A percentile compares a stretch with the other conserved stretches of the same genome.
These are phyloP conservation scores for Haplosporangium sp. DNA, from an alignment of 371 early-diverging fungal genomes.

Conservation along the genomic window DNA sequence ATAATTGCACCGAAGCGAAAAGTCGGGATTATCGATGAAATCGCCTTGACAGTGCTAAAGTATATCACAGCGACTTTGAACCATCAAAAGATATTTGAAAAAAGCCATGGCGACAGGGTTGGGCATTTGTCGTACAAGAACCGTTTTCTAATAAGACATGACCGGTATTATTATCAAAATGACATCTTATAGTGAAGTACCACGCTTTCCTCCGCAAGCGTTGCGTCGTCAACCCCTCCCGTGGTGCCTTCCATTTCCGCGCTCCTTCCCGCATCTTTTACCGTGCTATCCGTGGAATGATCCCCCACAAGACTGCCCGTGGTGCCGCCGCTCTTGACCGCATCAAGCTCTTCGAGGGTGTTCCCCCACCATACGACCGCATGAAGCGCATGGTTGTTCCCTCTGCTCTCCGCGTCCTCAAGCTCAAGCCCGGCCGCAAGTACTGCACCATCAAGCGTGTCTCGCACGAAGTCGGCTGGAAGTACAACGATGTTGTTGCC, in stretches of 20 bases:
- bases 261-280: constrained; percentile 99
- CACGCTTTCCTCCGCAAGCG: constrained; percentile 99
- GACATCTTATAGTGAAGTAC: constrained; percentile 84
- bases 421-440: constrained; percentile 97
- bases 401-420: constrained; percentile 96
- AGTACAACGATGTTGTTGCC: constrained; percentile 96
- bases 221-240: constrained; percentile 97
- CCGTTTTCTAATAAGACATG: too few relatives aligned
- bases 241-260: constrained; percentile 99
- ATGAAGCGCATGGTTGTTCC: constrained; percentile 98
- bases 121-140: neutral
- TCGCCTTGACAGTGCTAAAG: too few relatives aligned
- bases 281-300: constrained; percentile 98
- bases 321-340: constrained; percentile 98
- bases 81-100: too few relatives aligned
- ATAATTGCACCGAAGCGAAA: too few relatives aligned
- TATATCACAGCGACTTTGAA: too few relatives aligned
- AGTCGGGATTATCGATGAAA: too few relatives aligned
- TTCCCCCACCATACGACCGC: constrained; percentile 98
- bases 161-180: too few relatives aligned
- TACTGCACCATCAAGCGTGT: constrained; percentile 96
- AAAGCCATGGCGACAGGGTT: too few relatives aligned
- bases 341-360: constrained; percentile 99
- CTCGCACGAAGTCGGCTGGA: constrained; percentile 99
- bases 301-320: constrained; percentile 99